Conservation (phyloP, 73 alveolate genomes). For the Paramecium sonneborni region DNA sequence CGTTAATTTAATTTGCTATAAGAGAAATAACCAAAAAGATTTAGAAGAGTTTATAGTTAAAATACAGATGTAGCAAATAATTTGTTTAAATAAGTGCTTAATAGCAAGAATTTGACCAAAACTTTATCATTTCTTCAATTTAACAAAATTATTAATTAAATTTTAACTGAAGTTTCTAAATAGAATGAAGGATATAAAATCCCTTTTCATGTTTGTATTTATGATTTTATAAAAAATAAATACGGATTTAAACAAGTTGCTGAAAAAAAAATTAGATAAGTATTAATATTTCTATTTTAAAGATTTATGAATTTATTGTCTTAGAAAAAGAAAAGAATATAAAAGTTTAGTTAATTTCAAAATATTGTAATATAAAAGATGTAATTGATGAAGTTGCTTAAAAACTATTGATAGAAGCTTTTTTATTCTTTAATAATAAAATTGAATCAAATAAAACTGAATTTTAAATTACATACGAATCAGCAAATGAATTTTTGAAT, state of each 20-base stretch:
- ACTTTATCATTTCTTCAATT: neutral
- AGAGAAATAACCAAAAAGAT: neutral
- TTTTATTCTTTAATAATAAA: neutral
- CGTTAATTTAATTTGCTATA: neutral
- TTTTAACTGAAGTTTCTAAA: conserved; percentile 21
- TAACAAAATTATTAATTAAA: neutral
- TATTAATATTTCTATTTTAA: neutral
- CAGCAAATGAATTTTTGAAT: conserved; percentile 3
- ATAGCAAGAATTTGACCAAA: neutral
- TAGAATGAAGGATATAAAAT: conserved; percentile 28
- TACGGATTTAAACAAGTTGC: conserved; percentile 47
- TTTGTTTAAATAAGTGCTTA: neutral
- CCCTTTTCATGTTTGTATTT: conserved; percentile 36
- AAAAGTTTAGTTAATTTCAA: neutral
- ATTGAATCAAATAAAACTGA: neutral
- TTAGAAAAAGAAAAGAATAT: neutral
- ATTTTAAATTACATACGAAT: neutral
- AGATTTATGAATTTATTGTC: neutral
- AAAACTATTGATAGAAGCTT: neutral
- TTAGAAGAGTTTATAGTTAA: conserved; percentile 51
- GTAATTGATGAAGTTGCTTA: conserved; percentile 41
- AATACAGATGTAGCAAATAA: conserved; percentile 49
- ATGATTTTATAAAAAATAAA: conserved; percentile 32
- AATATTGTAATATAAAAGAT: neutral
- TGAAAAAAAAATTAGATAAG: conserved; percentile 45